Evolutionary conservation across 208 protist genomes (phyloP).

Genomic region (Trypanosoma avium): DNA sequence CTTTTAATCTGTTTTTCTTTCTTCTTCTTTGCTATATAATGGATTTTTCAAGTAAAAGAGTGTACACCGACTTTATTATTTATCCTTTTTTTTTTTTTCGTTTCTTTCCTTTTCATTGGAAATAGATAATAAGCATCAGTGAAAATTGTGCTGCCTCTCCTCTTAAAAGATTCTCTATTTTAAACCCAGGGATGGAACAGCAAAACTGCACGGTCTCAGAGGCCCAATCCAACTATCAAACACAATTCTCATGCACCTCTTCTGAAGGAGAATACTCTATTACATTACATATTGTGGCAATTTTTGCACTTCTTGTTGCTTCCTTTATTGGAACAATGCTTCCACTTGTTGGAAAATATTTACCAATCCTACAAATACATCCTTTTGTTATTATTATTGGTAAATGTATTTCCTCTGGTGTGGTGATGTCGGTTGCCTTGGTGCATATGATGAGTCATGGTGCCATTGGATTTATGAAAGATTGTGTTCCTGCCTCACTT

Average conservation of each 20-base stretch:
- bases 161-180: too few relatives aligned
- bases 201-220: neutral
- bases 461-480: slow-evolving; percentile 32
- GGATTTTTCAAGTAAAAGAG: too few relatives aligned
- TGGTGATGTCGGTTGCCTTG: slow-evolving; percentile 50
- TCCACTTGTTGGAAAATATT: slow-evolving; percentile 47
- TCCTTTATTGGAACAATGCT: slow-evolving; percentile 42
- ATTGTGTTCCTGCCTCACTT: slow-evolving; percentile 47
- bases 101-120: too few relatives aligned
- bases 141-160: too few relatives aligned
- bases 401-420: slow-evolving; percentile 54
- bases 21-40: too few relatives aligned
- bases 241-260: slow-evolving; percentile 25
- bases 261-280: slow-evolving; percentile 37
- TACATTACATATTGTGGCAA: slow-evolving; percentile 51
- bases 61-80: too few relatives aligned
- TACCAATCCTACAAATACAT: slow-evolving; percentile 26
- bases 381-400: slow-evolving; percentile 46
- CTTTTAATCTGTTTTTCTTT: too few relatives aligned
- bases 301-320: slow-evolving; percentile 61
- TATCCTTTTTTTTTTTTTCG: too few relatives aligned
- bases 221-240: neutral
- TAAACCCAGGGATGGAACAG: neutral
- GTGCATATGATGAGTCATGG: slow-evolving; percentile 65
- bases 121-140: too few relatives aligned